Conservation (phyloP, 1,284 basidiomycete genomes). For the Melampsora larici-populina region DNA sequence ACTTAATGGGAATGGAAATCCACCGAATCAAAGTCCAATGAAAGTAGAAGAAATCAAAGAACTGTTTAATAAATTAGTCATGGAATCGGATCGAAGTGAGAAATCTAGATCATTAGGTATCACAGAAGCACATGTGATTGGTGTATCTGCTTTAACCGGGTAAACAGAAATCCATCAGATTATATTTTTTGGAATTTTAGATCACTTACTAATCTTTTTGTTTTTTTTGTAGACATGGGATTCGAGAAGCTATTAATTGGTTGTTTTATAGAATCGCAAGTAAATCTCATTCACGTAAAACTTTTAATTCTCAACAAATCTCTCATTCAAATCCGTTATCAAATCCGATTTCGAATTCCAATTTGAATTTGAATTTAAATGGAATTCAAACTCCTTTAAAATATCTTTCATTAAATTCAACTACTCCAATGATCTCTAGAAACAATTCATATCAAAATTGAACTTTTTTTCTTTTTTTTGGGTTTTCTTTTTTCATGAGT, state of each 20-base stretch:
- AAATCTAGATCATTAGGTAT: constrained; percentile 32
- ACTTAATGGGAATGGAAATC: background rate
- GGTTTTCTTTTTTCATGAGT: too few species aligned
- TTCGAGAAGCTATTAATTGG: constrained; percentile 39
- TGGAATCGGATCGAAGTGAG: constrained; percentile 39
- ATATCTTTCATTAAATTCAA: too few species aligned
- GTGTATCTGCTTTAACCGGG: constrained; percentile 32
- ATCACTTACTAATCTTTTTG: background rate
- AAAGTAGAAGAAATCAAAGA: constrained; percentile 35
- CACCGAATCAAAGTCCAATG: constrained; percentile 12
- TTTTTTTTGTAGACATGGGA: constrained; percentile 8
- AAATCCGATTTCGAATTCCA: too few species aligned
- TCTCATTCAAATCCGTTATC: too few species aligned
- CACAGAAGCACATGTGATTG: constrained; percentile 38
- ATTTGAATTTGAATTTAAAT: too few species aligned
- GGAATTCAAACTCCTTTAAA: too few species aligned
- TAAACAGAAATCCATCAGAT: too few species aligned
- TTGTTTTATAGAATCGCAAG: constrained; percentile 30
- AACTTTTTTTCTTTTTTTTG: too few species aligned
- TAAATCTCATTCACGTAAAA: constrained; percentile 35
- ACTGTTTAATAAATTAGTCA: constrained; percentile 34
- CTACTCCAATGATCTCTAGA: too few species aligned
- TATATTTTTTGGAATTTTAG: too few species aligned
- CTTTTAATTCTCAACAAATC: background rate
- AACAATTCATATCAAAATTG: too few species aligned